Percentiles rank a stretch among this genome's conserved stretches.
Evolutionary conservation across 1,284 basidiomycete species (phyloP).

Genomic region (Ceratobasidium sp.): DNA sequence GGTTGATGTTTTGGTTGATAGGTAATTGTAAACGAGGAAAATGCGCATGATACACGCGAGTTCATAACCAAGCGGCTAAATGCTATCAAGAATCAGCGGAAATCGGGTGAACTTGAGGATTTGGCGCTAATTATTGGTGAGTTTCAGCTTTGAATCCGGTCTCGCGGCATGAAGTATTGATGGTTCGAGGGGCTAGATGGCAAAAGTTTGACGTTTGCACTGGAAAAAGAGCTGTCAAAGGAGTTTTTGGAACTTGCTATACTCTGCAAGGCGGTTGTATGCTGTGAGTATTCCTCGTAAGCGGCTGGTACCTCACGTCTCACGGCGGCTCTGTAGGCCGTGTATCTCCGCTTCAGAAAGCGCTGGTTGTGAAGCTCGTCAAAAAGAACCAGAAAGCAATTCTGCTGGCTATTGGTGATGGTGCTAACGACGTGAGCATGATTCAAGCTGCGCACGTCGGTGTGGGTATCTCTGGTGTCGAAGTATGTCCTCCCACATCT

Average conservation of each 20-base stretch:
- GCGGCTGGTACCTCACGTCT: constrained; percentile 1
- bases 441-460: constrained; percentile 98
- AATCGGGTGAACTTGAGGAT: constrained; percentile 92
- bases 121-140: constrained; percentile 93
- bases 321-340: constrained; percentile 75
- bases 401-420: constrained; percentile 95
- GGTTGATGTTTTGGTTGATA: constrained; percentile 56
- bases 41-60: constrained; percentile 83
- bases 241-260: constrained; percentile 95
- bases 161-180: neutral
- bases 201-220: constrained; percentile 91
- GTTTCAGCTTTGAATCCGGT: neutral
- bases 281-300: constrained; percentile 74
- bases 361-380: constrained; percentile 97
- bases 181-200: constrained; percentile 77
- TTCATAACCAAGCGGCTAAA: constrained; percentile 90
- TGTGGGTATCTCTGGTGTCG: constrained; percentile 97
- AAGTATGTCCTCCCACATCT: constrained; percentile 67
- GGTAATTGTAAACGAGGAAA: constrained; percentile 96
- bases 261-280: constrained; percentile 98
- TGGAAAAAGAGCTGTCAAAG: constrained; percentile 93
- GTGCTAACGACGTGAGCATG: constrained; percentile 98
- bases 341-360: constrained; percentile 98
- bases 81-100: constrained; percentile 94
- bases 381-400: constrained; percentile 96